Percentiles rank a stretch among this genome's conserved stretches.
Evolutionary conservation across 192 early-diverging fungal genomes (phyloP).

Genomic region (Linnemannia schmuckeri): DNA sequence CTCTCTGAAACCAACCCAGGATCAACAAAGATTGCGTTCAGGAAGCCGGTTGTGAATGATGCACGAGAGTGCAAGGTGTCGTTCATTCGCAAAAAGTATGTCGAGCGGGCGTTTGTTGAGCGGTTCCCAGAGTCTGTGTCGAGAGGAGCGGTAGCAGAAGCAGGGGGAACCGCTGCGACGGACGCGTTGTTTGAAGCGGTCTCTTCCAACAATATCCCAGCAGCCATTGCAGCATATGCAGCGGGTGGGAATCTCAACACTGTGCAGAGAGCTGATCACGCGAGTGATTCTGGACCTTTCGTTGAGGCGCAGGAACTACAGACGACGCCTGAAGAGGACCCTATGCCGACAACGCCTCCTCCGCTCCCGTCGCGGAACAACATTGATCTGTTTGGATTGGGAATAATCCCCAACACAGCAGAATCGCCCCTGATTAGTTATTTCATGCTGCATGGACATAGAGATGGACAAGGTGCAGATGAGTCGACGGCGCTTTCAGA

Average conservation of each 20-base stretch:
- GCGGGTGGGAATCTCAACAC: conserved; percentile 61
- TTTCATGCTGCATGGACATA: not conserved
- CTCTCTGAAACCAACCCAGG: not conserved
- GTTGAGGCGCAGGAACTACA: not conserved
- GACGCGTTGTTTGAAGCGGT: conserved; percentile 59
- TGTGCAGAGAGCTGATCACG: conserved; percentile 26
- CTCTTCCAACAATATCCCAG: conserved; percentile 56
- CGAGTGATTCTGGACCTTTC: conserved; percentile 26
- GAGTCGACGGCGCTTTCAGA: conserved; percentile 15
- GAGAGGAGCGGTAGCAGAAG: not conserved
- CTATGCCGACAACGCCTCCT: not conserved
- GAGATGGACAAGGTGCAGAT: not conserved
- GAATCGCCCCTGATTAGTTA: conserved; percentile 1
- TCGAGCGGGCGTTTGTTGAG: conserved; percentile 61
- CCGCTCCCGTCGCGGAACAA: conserved; percentile 6
- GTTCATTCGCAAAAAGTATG: conserved; percentile 73
- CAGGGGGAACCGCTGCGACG: conserved; percentile 21
- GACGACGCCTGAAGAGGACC: not conserved
- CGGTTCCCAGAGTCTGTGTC: not conserved
- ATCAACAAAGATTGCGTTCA: conserved; percentile 14
- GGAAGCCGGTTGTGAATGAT: conserved; percentile 61
- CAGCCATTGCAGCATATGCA: conserved; percentile 52
- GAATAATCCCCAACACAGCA: not conserved
- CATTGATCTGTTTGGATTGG: not conserved
- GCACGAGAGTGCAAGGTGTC: conserved; percentile 65